phyloP scores from a whole-genome alignment of 345 rosid species.

The Iberis pinnata region DNA sequence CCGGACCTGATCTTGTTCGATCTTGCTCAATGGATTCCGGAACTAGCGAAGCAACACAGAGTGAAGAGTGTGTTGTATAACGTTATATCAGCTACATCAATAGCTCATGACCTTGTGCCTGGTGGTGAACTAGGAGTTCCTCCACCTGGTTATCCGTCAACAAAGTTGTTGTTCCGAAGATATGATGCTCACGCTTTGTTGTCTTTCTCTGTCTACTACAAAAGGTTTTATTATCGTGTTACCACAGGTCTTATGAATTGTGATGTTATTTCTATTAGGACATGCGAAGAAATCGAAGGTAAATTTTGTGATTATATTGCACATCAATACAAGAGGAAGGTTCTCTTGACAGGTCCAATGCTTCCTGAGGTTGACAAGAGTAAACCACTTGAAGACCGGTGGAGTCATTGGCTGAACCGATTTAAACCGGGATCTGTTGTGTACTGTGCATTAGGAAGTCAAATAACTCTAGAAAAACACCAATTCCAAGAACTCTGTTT shows the following conservation, averaged over 20 bases:
- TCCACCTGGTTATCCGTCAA: slow-evolving; percentile 33
- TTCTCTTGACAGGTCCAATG: slow-evolving; percentile 32
- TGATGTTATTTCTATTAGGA: slow-evolving; percentile 30
- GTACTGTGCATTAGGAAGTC: slow-evolving; percentile 64
- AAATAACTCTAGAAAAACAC: slow-evolving; percentile 41
- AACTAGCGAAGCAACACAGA: slow-evolving; percentile 6
- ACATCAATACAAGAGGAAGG: not conserved
- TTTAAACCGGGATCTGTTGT: slow-evolving; percentile 43
- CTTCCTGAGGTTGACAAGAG: slow-evolving; percentile 12
- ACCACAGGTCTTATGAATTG: slow-evolving; percentile 17
- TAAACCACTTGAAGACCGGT: slow-evolving; percentile 23
- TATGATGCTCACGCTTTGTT: slow-evolving; percentile 18
- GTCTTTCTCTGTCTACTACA: slow-evolving; percentile 7
- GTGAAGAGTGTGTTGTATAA: slow-evolving; percentile 8
- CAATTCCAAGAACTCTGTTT: slow-evolving; percentile 61
- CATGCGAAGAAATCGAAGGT: slow-evolving; percentile 30
- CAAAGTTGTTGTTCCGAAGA: not conserved
- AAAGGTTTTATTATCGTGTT: slow-evolving; percentile 18
- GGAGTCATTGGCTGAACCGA: slow-evolving; percentile 13
- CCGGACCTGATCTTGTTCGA: slow-evolving; percentile 33
- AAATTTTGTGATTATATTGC: slow-evolving; percentile 27
- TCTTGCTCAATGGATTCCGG: slow-evolving; percentile 25
- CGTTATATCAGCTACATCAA: slow-evolving; percentile 5
- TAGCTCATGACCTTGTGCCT: slow-evolving; percentile 20
- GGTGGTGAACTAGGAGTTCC: too few species aligned